A percentile compares a stretch with the other conserved stretches of the same genome.
These are phyloP conservation scores for Yarrowia alimentaria DNA, from an alignment of 805 yeast species.

Conservation along the genomic window DNA sequence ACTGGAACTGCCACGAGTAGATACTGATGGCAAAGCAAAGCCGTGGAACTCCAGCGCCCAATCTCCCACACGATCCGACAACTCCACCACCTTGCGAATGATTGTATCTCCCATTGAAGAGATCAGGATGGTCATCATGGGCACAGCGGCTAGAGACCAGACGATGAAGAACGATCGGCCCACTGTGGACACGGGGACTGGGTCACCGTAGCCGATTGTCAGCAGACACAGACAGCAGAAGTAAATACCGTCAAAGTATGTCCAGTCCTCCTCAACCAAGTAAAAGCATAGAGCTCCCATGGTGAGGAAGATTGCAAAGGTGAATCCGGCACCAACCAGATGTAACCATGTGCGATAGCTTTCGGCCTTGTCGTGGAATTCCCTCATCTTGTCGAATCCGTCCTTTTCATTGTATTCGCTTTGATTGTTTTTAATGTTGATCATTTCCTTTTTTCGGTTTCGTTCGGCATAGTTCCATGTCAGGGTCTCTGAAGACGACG, in stretches of 20 bases:
- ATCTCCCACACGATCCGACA: constrained; percentile 30
- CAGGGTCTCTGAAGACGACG: constrained; percentile 59
- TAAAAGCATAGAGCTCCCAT: constrained; percentile 66
- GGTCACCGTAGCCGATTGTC: constrained; percentile 85
- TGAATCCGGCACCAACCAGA: constrained; percentile 47
- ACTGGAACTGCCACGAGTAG: no score
- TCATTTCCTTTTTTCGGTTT: constrained; percentile 44
- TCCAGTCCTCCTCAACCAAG: constrained; percentile 63
- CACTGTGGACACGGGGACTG: constrained; percentile 56
- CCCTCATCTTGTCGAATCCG: constrained; percentile 58
- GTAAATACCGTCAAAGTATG: constrained; percentile 68
- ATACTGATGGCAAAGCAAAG: neutral
- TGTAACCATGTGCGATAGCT: constrained; percentile 11
- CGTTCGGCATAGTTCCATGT: constrained; percentile 64
- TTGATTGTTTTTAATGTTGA: constrained; percentile 24
- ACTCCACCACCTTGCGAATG: constrained; percentile 30
- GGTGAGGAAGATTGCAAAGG: constrained; percentile 55
- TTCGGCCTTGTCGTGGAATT: constrained; percentile 47
- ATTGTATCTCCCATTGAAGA: constrained; percentile 66
- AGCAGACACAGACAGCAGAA: constrained; percentile 72
- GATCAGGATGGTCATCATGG: constrained; percentile 81
- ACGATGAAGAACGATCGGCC: constrained; percentile 71
- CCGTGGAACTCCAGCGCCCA: constrained; percentile 29
- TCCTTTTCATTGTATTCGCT: constrained; percentile 38
- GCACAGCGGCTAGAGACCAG: constrained; percentile 83